These are phyloP conservation scores for Syzygium grande DNA, from an alignment of 345 rosid species.

Conservation along the genomic window DNA sequence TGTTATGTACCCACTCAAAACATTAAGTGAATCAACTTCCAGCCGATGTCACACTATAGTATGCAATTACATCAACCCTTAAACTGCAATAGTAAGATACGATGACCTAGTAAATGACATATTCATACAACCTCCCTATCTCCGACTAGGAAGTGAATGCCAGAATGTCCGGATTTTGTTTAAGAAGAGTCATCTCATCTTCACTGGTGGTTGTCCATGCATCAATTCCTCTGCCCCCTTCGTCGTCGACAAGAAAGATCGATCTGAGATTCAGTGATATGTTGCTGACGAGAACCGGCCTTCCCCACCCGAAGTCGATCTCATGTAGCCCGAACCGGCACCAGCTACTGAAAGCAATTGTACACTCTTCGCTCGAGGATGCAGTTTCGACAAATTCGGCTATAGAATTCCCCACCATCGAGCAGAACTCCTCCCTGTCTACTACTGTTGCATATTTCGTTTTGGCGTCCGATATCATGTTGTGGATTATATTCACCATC, in stretches of 20 bases:
- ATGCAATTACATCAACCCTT: not conserved
- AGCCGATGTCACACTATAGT: not conserved
- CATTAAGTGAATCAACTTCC: not conserved
- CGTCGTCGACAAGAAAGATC: conserved; percentile 25
- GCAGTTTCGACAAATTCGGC: not conserved
- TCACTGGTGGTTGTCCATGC: conserved; percentile 31
- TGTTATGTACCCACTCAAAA: not conserved
- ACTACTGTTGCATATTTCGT: not conserved
- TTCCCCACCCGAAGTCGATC: conserved; percentile 51
- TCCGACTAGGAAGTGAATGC: not conserved
- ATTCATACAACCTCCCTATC: not conserved
- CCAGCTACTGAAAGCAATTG: conserved; percentile 21
- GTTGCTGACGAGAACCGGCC: conserved; percentile 30
- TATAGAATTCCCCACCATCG: not conserved
- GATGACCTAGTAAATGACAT: not conserved
- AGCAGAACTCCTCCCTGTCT: not conserved
- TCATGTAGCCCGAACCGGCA: conserved; percentile 29
- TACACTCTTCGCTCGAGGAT: not conserved
- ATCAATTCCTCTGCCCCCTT: conserved; percentile 30
- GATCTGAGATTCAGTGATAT: conserved; percentile 14
- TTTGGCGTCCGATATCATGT: not conserved
- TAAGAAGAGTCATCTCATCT: not conserved
- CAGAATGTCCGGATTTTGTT: not conserved
- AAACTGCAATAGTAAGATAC: not conserved
- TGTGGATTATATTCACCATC: not conserved